Evolutionary conservation across 2,329 filamentous ascomycete genomes (phyloP), one percentile per base, ranked within the genome.

Genomic region (Madurella fahalii): DNA sequence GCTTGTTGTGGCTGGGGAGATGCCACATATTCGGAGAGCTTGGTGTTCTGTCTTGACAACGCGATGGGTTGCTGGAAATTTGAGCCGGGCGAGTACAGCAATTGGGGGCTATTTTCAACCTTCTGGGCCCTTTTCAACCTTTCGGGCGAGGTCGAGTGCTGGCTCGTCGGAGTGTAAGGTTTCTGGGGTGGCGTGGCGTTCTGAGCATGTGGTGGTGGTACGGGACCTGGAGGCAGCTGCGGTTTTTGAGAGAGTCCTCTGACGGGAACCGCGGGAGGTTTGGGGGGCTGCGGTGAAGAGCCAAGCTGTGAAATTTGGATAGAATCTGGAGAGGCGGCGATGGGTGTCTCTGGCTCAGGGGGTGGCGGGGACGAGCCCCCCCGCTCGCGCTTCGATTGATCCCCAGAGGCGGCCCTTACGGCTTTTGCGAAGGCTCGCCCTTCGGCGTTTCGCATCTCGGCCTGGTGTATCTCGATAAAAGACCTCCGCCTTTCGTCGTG

Each of bases 401-500:
- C 58, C 16, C 56, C 54, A 12, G 58, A 61, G n/a, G 58, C 56
- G n/a, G 58, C 63, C 34, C 73, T 70, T 13, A 71, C 65, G 5
- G 80, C 80, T 55, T 80, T 74, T 8, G 80, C 75, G 58, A 86
- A 77, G 8, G 81, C 82, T 62, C 75, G 74, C 2, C 80, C 83
- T 65, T 86, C 83, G 5, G 78, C 81, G 61, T 79, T 71, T 39
- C 81, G 77, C 77, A 85, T 84, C 64, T 85, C 73, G 4, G 81
- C 81, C 63, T 77, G 79, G 59, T 80, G 80, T 16, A 74, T 73
- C 65, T 80, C 81, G 53, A 84, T 82, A 60, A 80, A 82, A 0
- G 81, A 84, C 54, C 74, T 77, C 48, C 81, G 74, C 43, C 77
- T 77, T 25, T 83, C 80, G 57, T 83, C 77, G 31, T 73, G 74